phyloP scores from a whole-genome alignment of 1,139 yeast species.

The Blastobotrys arbuscula region DNA sequence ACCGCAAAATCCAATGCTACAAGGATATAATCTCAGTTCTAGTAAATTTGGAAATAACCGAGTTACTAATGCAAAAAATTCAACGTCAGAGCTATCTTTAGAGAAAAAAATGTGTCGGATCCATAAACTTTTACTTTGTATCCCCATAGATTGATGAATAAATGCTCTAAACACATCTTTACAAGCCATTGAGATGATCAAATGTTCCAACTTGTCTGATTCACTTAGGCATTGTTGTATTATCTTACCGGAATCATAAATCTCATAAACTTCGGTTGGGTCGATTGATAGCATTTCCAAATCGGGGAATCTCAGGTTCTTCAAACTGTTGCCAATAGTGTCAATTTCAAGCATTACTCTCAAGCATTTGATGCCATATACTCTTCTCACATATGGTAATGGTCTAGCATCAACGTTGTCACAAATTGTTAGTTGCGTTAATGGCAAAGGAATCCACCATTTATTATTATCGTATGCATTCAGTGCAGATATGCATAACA shows the following conservation, averaged over 20 bases:
- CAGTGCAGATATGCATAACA: slow-evolving; percentile 4
- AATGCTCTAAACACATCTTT: slow-evolving; percentile 7
- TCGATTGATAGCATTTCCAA: slow-evolving; percentile 5
- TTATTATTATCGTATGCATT: slow-evolving; percentile 2
- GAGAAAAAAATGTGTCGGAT: background rate
- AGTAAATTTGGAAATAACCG: slow-evolving; percentile 2
- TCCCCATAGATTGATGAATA: background rate
- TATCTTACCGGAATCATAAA: slow-evolving; percentile 1
- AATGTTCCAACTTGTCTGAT: background rate
- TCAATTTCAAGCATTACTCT: slow-evolving; percentile 1
- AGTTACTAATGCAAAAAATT: background rate
- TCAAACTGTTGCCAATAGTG: background rate
- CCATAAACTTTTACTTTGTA: background rate
- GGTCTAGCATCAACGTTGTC: background rate
- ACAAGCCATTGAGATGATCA: slow-evolving; percentile 1
- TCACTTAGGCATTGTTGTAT: slow-evolving; percentile 7
- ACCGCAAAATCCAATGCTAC: background rate
- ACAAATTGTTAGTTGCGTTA: background rate
- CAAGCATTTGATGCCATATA: background rate
- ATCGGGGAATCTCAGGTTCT: slow-evolving; percentile 4
- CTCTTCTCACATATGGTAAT: background rate
- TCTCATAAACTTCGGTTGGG: slow-evolving; percentile 7
- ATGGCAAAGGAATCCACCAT: slow-evolving; percentile 7
- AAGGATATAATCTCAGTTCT: background rate
- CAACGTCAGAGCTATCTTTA: background rate